phyloP scores from a whole-genome alignment of 1,284 basidiomycete genomes.

The Pholiota adiposa region DNA sequence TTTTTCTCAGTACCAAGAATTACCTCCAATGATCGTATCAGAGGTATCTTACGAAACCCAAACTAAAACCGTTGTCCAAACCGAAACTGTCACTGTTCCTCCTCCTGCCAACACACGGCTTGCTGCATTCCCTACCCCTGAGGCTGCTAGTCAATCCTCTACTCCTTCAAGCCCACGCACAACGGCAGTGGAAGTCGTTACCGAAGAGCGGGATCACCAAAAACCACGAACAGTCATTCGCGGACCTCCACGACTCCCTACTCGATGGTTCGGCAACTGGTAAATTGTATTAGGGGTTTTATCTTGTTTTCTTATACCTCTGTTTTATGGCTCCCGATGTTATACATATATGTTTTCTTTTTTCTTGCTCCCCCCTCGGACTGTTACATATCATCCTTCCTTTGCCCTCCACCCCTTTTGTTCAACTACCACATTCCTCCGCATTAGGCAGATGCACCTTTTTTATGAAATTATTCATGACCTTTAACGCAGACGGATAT shows the following conservation, averaged over 20 bases:
- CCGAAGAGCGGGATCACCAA: slow-evolving; percentile 55
- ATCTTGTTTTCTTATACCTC: slow-evolving; percentile 27
- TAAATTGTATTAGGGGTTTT: slow-evolving; percentile 21
- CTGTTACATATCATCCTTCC: slow-evolving; percentile 7
- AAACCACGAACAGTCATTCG: slow-evolving; percentile 30
- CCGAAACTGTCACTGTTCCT: slow-evolving; percentile 66
- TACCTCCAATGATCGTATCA: slow-evolving; percentile 64
- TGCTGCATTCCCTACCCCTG: slow-evolving; percentile 73
- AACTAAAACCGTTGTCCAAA: slow-evolving; percentile 69
- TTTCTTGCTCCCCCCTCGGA: slow-evolving; percentile 11
- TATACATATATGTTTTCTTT: slow-evolving; percentile 21
- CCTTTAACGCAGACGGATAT: slow-evolving; percentile 25
- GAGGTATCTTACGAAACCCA: slow-evolving; percentile 70
- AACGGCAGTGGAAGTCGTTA: slow-evolving; percentile 67
- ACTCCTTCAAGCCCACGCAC: slow-evolving; percentile 67
- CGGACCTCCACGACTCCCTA: slow-evolving; percentile 27
- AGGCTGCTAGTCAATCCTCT: slow-evolving; percentile 55
- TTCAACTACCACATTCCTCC: not conserved
- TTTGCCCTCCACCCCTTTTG: slow-evolving; percentile 3
- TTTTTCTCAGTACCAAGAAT: slow-evolving; percentile 53
- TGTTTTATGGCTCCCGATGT: slow-evolving; percentile 25
- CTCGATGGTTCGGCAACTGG: slow-evolving; percentile 32
- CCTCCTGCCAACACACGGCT: slow-evolving; percentile 78
- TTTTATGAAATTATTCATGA: slow-evolving; percentile 18
- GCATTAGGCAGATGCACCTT: not conserved